phyloP scores from a whole-genome alignment of 2,329 filamentous ascomycete genomes.

The Penicillium carneum region DNA sequence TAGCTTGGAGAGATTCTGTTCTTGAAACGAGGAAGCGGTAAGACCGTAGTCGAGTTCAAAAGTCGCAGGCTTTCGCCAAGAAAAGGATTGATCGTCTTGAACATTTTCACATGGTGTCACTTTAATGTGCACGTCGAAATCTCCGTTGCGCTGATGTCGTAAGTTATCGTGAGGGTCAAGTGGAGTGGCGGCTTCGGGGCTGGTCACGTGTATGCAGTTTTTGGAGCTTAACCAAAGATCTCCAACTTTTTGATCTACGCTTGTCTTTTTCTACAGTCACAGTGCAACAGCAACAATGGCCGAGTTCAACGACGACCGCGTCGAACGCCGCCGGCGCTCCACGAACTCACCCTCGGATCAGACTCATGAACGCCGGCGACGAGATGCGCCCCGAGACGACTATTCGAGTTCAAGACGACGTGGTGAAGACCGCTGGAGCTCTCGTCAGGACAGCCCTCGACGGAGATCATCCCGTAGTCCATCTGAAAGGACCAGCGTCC shows the following conservation, averaged over 20 bases:
- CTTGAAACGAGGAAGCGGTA: conserved; percentile 37
- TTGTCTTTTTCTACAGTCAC: background rate
- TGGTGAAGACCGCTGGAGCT: conserved; percentile 38
- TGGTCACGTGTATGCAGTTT: conserved; percentile 27
- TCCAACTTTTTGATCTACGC: background rate
- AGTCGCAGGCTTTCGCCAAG: conserved; percentile 50
- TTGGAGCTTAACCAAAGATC: background rate
- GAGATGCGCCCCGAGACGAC: conserved; percentile 32
- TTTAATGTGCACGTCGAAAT: conserved; percentile 30
- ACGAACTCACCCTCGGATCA: conserved; percentile 33
- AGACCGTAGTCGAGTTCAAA: conserved; percentile 35
- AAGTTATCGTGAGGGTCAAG: background rate
- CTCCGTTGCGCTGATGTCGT: conserved; percentile 21
- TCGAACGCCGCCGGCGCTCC: conserved; percentile 35
- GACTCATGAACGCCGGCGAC: conserved; percentile 35
- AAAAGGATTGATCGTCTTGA: conserved; percentile 56
- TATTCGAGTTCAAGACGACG: conserved; percentile 37
- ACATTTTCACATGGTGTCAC: conserved; percentile 51
- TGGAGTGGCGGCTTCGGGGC: conserved; percentile 11
- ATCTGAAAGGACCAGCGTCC: conserved; percentile 30
- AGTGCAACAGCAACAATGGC: conserved; percentile 35
- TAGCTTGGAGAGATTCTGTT: conserved; percentile 27
- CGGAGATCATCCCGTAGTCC: conserved; percentile 29
- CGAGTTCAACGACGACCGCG: conserved; percentile 31
- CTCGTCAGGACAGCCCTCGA: conserved; percentile 36